Conservation (phyloP, 2,329 filamentous ascomycete genomes). For the Cryphonectria japonica region DNA sequence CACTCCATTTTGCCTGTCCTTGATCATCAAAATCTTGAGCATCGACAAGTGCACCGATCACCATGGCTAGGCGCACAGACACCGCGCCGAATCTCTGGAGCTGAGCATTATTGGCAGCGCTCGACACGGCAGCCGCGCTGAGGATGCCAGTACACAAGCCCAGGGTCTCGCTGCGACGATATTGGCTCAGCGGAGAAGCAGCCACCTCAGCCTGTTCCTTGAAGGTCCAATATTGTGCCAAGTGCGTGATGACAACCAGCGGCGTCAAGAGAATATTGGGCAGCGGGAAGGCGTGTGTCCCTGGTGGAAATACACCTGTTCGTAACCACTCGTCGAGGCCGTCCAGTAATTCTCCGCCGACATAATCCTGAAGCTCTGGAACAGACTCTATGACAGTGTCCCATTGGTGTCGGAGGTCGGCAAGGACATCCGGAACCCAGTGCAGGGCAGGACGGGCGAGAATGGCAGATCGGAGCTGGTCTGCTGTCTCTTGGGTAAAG, state of each 20-base stretch:
- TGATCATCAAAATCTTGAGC: not conserved
- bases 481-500: not conserved
- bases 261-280: constrained; percentile 12
- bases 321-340: not conserved
- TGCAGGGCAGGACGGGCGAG: not conserved
- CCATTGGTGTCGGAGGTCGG: not conserved
- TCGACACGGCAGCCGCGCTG: constrained; percentile 42
- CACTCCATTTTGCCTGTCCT: constrained; percentile 20
- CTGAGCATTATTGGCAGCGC: constrained; percentile 34
- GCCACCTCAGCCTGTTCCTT: not conserved
- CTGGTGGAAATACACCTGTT: not conserved
- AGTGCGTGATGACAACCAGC: constrained; percentile 1
- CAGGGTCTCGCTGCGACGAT: constrained; percentile 2
- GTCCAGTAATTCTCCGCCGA: not conserved
- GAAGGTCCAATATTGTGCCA: constrained; percentile 4
- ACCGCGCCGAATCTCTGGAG: constrained; percentile 41
- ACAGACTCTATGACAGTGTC: not conserved
- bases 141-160: constrained; percentile 49
- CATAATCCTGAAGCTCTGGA: not conserved
- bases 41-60: constrained; percentile 37
- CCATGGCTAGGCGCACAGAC: constrained; percentile 44
- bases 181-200: constrained; percentile 1
- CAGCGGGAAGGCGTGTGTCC: not conserved
- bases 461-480: not conserved
- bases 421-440: not conserved